phyloP scores from a whole-genome alignment of 768 basidiomycete species.

The Chiua virens region DNA sequence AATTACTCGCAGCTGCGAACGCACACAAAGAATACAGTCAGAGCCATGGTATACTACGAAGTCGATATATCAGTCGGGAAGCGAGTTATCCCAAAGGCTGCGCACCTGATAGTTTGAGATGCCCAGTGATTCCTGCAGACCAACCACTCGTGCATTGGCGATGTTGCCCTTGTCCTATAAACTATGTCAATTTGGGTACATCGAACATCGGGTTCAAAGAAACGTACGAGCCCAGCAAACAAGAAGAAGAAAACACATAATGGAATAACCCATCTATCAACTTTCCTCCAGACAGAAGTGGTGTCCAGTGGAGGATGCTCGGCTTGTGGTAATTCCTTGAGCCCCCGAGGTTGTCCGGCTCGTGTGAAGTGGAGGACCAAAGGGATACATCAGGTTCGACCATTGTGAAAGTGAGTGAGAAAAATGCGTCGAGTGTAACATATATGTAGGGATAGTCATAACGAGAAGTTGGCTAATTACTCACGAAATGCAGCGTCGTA shows the following conservation, averaged over 20 bases:
- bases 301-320: slow-evolving; percentile 30
- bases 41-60: slow-evolving; percentile 33
- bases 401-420: no score
- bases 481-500: no score
- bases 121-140: slow-evolving; percentile 50
- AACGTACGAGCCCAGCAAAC: slow-evolving; percentile 48
- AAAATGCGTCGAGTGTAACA: no score
- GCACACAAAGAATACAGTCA: slow-evolving; percentile 31
- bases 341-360: background rate
- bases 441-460: no score
- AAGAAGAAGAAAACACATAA: slow-evolving; percentile 49
- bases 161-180: slow-evolving; percentile 44
- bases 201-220: background rate
- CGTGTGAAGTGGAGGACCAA: no score
- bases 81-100: no score
- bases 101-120: slow-evolving; percentile 29
- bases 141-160: slow-evolving; percentile 60
- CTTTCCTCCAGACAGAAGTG: slow-evolving; percentile 48
- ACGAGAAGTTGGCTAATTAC: no score
- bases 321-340: slow-evolving; percentile 3
- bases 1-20: background rate
- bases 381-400: no score
- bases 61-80: background rate
- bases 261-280: slow-evolving; percentile 48
- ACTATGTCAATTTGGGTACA: background rate